These are phyloP conservation scores for Aspergillus sp. DNA, from an alignment of 2,329 filamentous ascomycete genomes.

Conservation along the genomic window DNA sequence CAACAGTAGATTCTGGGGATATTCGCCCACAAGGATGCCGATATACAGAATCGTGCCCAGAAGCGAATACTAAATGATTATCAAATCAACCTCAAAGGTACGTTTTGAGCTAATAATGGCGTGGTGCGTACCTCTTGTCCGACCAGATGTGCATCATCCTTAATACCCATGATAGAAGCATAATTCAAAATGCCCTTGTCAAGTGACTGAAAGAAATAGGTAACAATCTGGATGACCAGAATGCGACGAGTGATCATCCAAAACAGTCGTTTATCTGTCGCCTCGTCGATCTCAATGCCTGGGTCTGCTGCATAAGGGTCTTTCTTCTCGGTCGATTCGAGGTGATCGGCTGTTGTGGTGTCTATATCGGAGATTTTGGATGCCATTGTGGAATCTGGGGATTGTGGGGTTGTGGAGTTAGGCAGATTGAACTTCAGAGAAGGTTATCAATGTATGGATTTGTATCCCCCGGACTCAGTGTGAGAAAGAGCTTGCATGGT, in stretches of 20 bases:
- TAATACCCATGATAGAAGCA: conserved; percentile 29
- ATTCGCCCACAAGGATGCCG: conserved; percentile 55
- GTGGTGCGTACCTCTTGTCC: conserved; percentile 42
- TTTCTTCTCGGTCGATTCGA: conserved; percentile 2
- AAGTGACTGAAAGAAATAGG: conserved; percentile 26
- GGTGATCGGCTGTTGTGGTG: too few species aligned
- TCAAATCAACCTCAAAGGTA: not conserved
- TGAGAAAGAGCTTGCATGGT: too few species aligned
- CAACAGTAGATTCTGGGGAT: conserved; percentile 53
- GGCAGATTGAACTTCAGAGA: too few species aligned
- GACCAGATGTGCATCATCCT: conserved; percentile 36
- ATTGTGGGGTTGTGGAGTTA: too few species aligned
- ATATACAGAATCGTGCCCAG: conserved; percentile 53
- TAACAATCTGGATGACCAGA: conserved; percentile 20
- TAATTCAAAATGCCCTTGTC: conserved; percentile 27
- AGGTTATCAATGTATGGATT: too few species aligned
- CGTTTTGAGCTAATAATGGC: conserved; percentile 16
- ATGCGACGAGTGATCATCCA: conserved; percentile 22
- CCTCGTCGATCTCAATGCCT: conserved; percentile 16
- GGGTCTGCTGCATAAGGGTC: conserved; percentile 1
- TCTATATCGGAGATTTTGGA: too few species aligned
- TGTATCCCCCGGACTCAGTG: too few species aligned
- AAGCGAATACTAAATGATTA: conserved; percentile 47
- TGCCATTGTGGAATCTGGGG: too few species aligned
- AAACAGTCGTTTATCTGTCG: conserved; percentile 21